Conservation (phyloP, 768 basidiomycete species). For the Gymnopilus dilepis region DNA sequence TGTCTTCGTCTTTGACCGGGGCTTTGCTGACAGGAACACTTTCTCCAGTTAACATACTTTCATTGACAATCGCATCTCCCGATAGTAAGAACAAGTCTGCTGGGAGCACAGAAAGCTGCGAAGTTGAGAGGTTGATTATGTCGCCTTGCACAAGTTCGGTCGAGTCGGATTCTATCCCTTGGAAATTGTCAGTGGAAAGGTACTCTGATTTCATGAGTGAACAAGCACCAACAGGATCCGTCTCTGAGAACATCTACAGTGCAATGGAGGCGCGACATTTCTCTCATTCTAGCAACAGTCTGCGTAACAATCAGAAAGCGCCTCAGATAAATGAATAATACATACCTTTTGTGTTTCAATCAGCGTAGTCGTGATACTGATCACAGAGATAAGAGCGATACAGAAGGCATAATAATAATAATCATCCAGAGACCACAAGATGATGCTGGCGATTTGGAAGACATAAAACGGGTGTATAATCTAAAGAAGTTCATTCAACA, state of each 20-base stretch:
- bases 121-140: constrained; percentile 84
- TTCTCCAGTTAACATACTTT: constrained; percentile 99
- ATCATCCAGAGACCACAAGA: constrained; percentile 93
- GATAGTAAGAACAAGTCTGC: constrained; percentile 92
- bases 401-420: constrained; percentile 99
- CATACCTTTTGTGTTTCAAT: constrained; percentile 89
- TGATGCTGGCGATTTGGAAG: constrained; percentile 95
- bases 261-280: constrained; percentile 93
- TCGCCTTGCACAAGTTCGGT: constrained; percentile 89
- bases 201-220: constrained; percentile 1
- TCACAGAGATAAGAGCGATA: constrained; percentile 87
- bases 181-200: constrained; percentile 3
- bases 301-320: constrained; percentile 34
- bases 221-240: constrained; percentile 63
- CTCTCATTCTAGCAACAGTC: constrained; percentile 93
- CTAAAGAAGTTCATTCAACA: constrained; percentile 36
- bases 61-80: constrained; percentile 97
- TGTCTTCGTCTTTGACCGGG: constrained; percentile 80
- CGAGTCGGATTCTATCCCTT: constrained; percentile 79
- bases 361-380: constrained; percentile 85
- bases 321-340: neutral
- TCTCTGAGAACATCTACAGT: constrained; percentile 72
- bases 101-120: constrained; percentile 76
- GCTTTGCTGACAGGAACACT: constrained; percentile 95
- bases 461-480: constrained; percentile 98